Evolutionary conservation across 164 flowering plant genomes (phyloP).

Genomic region (Vitis rupestris): DNA sequence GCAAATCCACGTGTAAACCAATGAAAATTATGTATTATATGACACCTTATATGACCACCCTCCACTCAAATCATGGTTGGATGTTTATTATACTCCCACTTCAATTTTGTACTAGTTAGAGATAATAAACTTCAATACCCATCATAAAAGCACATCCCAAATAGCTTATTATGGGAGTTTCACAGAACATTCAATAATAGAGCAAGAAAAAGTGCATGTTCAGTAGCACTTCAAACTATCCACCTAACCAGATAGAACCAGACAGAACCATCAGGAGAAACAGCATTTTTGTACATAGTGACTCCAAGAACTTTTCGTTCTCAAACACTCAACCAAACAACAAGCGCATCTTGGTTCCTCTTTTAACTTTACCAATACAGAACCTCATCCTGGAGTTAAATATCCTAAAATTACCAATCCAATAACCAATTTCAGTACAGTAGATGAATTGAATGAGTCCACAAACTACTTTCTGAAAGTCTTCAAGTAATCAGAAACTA

Average conservation of each 20-base stretch:
- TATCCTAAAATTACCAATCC: neutral
- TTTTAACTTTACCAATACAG: neutral
- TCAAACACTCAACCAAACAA: slow-evolving; percentile 2
- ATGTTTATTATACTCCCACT: slow-evolving; percentile 2
- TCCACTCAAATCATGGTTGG: neutral
- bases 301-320: neutral
- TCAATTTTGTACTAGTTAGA: neutral
- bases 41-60: neutral
- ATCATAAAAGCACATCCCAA: neutral
- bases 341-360: slow-evolving; percentile 1
- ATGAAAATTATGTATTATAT: neutral
- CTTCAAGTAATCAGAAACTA: slow-evolving; percentile 5
- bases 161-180: neutral
- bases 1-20: neutral
- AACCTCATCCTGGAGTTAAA: neutral
- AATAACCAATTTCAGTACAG: neutral
- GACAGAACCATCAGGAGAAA: slow-evolving; percentile 1
- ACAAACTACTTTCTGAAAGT: neutral
- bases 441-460: slow-evolving; percentile 4
- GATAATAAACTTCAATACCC: neutral
- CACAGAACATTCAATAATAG: neutral
- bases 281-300: neutral
- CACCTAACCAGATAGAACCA: slow-evolving; percentile 7
- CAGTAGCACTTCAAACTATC: neutral
- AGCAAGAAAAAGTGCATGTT: neutral